These are phyloP conservation scores for Phytopythium oedochilum DNA, from an alignment of 352 stramenopile genomes.

Conservation along the genomic window DNA sequence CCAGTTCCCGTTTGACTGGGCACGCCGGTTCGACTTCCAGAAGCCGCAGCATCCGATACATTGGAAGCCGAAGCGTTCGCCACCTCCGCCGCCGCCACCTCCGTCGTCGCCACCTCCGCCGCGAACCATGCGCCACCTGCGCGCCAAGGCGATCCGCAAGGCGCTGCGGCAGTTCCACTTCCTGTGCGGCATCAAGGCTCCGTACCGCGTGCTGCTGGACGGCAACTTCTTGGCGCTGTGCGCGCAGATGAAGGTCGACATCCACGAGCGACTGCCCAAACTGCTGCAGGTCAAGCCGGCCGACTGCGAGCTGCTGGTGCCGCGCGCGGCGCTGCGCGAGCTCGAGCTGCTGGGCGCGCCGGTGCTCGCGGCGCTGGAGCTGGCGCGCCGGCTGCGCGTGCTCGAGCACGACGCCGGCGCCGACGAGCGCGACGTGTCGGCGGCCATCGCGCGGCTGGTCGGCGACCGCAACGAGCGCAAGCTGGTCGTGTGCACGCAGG, in stretches of 20 bases:
- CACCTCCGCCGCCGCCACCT: too few relatives aligned
- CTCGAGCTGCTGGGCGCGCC: constrained; percentile 62
- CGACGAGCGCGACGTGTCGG: constrained; percentile 40
- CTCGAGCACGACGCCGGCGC: constrained; percentile 35
- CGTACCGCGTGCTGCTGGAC: constrained; percentile 78
- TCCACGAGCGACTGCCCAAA: constrained; percentile 72
- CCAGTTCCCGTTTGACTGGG: too few relatives aligned
- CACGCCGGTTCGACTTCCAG: too few relatives aligned
- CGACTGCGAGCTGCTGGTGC: constrained; percentile 71
- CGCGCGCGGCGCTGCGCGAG: constrained; percentile 60
- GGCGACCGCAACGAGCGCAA: constrained; percentile 78
- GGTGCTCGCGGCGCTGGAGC: constrained; percentile 52
- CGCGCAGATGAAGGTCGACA: constrained; percentile 83
- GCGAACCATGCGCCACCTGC: constrained; percentile 67
- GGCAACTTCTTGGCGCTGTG: constrained; percentile 88
- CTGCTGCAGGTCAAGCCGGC: constrained; percentile 78
- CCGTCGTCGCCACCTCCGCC: too few relatives aligned
- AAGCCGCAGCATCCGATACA: too few relatives aligned
- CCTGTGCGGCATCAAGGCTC: constrained; percentile 80
- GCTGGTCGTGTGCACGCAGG: constrained; percentile 81
- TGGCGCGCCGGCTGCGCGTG: constrained; percentile 68
- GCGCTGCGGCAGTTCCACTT: constrained; percentile 86
- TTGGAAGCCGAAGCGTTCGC: too few relatives aligned
- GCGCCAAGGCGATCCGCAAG: constrained; percentile 85
- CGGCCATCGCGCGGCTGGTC: constrained; percentile 45